Evolutionary conservation across 176 grass and related monocot species (phyloP).

Genomic region (Zoysia japonica): DNA sequence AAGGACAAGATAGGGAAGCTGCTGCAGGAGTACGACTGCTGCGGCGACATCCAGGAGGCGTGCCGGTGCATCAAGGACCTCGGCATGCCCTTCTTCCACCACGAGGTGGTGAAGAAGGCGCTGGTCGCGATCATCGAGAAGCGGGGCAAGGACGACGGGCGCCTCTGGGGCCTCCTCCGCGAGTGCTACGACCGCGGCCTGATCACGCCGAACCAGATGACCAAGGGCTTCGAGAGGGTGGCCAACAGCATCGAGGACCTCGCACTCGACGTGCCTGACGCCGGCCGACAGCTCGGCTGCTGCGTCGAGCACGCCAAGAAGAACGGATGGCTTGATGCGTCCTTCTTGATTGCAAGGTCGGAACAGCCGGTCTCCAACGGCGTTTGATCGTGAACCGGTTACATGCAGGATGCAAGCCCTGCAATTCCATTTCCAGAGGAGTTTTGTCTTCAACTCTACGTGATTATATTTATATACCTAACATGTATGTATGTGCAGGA

Average conservation of each 20-base stretch:
- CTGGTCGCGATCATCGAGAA: slow-evolving; percentile 77
- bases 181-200: slow-evolving; percentile 72
- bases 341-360: slow-evolving; percentile 40
- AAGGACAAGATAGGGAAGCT: slow-evolving; percentile 73
- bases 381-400: slow-evolving; percentile 24
- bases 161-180: slow-evolving; percentile 53
- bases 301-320: slow-evolving; percentile 68
- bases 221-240: slow-evolving; percentile 69
- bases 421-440: slow-evolving; percentile 18
- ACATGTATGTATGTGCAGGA: not conserved
- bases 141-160: slow-evolving; percentile 51
- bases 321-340: slow-evolving; percentile 53
- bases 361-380: slow-evolving; percentile 25
- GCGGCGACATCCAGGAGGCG: slow-evolving; percentile 66
- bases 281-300: slow-evolving; percentile 45
- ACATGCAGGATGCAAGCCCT: slow-evolving; percentile 26
- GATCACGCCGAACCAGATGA: slow-evolving; percentile 72
- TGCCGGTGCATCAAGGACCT: slow-evolving; percentile 74
- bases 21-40: slow-evolving; percentile 75
- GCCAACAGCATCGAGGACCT: slow-evolving; percentile 67
- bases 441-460: slow-evolving; percentile 4
- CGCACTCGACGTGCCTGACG: slow-evolving; percentile 75
- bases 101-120: slow-evolving; percentile 84
- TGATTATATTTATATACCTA: not conserved
- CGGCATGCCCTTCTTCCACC: slow-evolving; percentile 87